Evolutionary conservation across 345 rosid genomes (phyloP).

Genomic region (Citrus reticulata): DNA sequence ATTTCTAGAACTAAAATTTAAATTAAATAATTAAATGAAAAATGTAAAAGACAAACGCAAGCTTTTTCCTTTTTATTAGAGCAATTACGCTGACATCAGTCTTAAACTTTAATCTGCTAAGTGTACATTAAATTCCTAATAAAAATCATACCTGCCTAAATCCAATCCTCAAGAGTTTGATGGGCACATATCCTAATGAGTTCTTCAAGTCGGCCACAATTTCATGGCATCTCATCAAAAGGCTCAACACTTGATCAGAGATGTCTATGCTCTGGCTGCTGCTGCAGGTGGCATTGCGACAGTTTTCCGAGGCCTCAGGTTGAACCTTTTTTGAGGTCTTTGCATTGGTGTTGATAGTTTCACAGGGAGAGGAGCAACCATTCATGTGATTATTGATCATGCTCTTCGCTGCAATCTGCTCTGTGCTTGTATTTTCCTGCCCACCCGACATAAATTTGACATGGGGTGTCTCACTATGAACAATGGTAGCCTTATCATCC

Average conservation of each 20-base stretch:
- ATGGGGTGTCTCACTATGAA: not conserved
- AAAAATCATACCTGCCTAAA: too few relatives aligned
- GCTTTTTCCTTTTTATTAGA: not conserved
- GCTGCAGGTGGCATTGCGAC: not conserved
- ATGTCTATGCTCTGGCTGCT: not conserved
- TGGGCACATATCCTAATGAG: conserved; percentile 14
- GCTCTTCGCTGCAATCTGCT: conserved; percentile 22
- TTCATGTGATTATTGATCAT: conserved; percentile 32
- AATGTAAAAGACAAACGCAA: not conserved
- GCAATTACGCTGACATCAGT: not conserved
- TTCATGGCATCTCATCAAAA: conserved; percentile 8
- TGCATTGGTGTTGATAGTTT: not conserved
- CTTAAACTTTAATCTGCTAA: not conserved
- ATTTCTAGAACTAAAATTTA: too few relatives aligned
- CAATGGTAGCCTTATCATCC: conserved; percentile 16
- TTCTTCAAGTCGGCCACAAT: conserved; percentile 11
- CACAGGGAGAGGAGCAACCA: conserved; percentile 15
- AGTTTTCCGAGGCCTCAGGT: conserved; percentile 3
- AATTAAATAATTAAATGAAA: not conserved
- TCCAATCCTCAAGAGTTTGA: conserved; percentile 7
- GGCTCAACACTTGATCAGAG: conserved; percentile 8
- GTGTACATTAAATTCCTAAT: not conserved
- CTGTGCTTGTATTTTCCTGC: conserved; percentile 35
- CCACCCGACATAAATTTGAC: conserved; percentile 44
- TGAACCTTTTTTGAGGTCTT: not conserved